Conservation (phyloP, 129 eudicot genomes). For the Deinandra increscens region DNA sequence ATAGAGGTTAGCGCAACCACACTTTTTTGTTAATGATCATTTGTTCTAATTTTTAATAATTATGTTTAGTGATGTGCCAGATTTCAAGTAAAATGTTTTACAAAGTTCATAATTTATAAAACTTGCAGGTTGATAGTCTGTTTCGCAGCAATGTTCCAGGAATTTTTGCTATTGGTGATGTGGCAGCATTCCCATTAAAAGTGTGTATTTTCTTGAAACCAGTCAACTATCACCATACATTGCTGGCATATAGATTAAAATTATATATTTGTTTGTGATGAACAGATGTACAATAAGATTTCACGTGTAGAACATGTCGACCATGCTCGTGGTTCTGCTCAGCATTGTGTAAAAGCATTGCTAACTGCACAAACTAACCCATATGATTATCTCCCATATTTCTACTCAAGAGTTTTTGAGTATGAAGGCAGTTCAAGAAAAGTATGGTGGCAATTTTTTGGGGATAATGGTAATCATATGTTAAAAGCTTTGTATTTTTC, state of each 20-base stretch:
- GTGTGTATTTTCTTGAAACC: constrained; percentile 36
- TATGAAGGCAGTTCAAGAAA: constrained; percentile 92
- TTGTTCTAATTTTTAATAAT: background rate
- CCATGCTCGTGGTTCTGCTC: constrained; percentile 98
- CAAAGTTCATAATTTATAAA: background rate
- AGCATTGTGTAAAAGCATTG: constrained; percentile 78
- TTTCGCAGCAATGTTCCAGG: constrained; percentile 85
- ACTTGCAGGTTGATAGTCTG: constrained; percentile 82
- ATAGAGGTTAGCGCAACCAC: constrained; percentile 58
- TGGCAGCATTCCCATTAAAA: constrained; percentile 94
- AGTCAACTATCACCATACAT: constrained; percentile 2
- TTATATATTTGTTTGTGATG: background rate
- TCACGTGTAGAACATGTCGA: constrained; percentile 97
- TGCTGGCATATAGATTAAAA: background rate
- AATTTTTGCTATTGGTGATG: constrained; percentile 94
- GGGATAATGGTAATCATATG: constrained; percentile 67
- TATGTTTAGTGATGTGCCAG: background rate
- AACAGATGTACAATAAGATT: constrained; percentile 79
- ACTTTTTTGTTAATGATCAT: constrained; percentile 1
- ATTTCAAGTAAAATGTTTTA: background rate
- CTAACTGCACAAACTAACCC: constrained; percentile 66
- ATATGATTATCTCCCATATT: constrained; percentile 88
- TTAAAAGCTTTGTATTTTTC: background rate
- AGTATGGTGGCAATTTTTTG: constrained; percentile 98
- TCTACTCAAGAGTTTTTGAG: constrained; percentile 92